phyloP scores from a whole-genome alignment of 1,139 yeast genomes.

The Suhomyces anneliseae region DNA sequence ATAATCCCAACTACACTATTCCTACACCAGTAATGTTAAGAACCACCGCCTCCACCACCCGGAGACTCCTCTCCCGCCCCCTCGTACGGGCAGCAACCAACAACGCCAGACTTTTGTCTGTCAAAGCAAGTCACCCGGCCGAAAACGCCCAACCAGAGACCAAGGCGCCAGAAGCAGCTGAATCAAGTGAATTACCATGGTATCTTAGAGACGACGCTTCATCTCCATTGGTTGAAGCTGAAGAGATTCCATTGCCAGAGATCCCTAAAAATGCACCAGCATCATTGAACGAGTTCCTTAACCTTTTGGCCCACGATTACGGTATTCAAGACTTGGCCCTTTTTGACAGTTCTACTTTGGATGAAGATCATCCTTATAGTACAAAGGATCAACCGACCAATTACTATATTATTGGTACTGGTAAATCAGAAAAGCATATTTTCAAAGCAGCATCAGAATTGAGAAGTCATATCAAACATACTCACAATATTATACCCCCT shows the following conservation, averaged over 20 bases:
- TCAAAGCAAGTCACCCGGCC: not conserved
- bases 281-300: conserved; percentile 44
- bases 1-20: too few species aligned
- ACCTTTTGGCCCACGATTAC: conserved; percentile 53
- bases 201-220: conserved; percentile 55
- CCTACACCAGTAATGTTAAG: not conserved
- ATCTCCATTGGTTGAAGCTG: conserved; percentile 34
- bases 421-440: conserved; percentile 75
- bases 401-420: conserved; percentile 69
- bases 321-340: conserved; percentile 64
- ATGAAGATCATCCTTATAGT: conserved; percentile 43
- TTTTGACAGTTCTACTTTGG: conserved; percentile 46
- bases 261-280: conserved; percentile 61
- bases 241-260: conserved; percentile 39
- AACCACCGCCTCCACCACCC: not conserved
- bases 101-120: not conserved
- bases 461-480: conserved; percentile 36
- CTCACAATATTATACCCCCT: conserved; percentile 40
- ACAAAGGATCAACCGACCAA: conserved; percentile 34
- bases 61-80: not conserved
- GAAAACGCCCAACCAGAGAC: not conserved
- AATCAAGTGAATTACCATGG: conserved; percentile 49
- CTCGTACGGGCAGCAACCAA: not conserved
- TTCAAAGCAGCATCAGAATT: conserved; percentile 69
- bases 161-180: not conserved